These are phyloP conservation scores for Suillus plorans DNA, from an alignment of 768 basidiomycete species.

Conservation along the genomic window DNA sequence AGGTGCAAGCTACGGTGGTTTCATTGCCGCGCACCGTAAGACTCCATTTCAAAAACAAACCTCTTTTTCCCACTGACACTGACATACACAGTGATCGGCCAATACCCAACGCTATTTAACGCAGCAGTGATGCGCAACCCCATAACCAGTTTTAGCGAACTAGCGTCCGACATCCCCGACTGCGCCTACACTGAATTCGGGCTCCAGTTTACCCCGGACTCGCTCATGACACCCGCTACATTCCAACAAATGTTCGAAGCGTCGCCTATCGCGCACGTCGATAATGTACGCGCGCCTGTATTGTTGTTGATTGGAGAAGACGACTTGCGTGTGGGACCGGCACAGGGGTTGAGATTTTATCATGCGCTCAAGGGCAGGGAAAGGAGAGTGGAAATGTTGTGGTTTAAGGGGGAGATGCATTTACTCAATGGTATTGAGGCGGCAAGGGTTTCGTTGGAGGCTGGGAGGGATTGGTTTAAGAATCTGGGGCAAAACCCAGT, in stretches of 20 bases:
- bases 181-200: constrained; percentile 53
- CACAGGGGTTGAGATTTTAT: constrained; percentile 62
- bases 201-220: constrained; percentile 31
- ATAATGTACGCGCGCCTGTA: constrained; percentile 50
- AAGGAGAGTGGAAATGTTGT: constrained; percentile 53
- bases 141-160: constrained; percentile 60
- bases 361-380: constrained; percentile 56
- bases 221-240: constrained; percentile 43
- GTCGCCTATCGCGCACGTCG: constrained; percentile 58
- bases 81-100: constrained; percentile 53
- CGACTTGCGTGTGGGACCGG: constrained; percentile 62
- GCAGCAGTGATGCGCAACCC: constrained; percentile 69
- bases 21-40: constrained; percentile 58
- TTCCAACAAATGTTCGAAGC: constrained; percentile 45
- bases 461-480: constrained; percentile 50
- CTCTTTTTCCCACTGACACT: neutral
- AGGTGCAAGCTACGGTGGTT: constrained; percentile 76
- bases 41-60: constrained; percentile 5
- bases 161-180: constrained; percentile 66
- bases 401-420: constrained; percentile 63
- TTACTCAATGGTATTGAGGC: constrained; percentile 64
- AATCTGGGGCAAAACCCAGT: neutral
- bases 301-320: constrained; percentile 58
- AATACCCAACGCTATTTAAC: constrained; percentile 58
- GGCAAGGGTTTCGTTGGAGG: constrained; percentile 52